Base-by-base conservation (phyloP, 805 yeast species). In the Cyberlindnera euphorbiiphila region DNA sequence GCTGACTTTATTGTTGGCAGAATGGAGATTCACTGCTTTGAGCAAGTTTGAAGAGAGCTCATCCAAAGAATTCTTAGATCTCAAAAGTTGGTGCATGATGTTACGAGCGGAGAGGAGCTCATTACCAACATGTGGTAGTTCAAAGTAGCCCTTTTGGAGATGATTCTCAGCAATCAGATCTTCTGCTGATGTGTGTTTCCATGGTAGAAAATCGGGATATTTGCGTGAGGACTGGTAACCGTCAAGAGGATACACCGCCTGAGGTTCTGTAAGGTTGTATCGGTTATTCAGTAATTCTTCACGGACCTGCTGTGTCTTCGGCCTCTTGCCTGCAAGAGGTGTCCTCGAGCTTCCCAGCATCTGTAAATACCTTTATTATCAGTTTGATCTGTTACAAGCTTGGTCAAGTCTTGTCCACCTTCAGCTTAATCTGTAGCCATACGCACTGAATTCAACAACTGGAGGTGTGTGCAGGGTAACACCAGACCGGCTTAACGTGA, bases 191-290 rank as follows among this genome's bases (percentile, higher is more conserved):
- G 71, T 68, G 49, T 79, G 86, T 26, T 64, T 62, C 93, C 94
- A 85, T 0, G 87, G 81, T 26, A 59, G 61, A 54, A 75, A 84
- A 56, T 85, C 95, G 0, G 95, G 95, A 49, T 72, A 83, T 7
- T 61, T 60, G 7, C 36, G 19, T 15, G 32, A 37, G 36, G 29
- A 35, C 14, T 40, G 45, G 37, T 52, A 11, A 13, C 37, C 54
- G 49, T 51, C 56, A 23, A 65, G 42, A 9, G 68, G 60, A 35
- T 47, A 59, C 5, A 65, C 63, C n/a, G 51, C 59, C 13, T 42
- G 35, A 4, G 69, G 68, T 13, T 58, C 58, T 5, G 44, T 18
- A 6, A 65, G 54, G 27, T 54, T 46, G 45, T 62, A 65, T 5
- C 67, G 48, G 34, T 54, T 57, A 25, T 30, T 39, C 12, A 54